Conservation (phyloP, 2,329 filamentous ascomycete genomes). For the Xylariomycetidae sp. region DNA sequence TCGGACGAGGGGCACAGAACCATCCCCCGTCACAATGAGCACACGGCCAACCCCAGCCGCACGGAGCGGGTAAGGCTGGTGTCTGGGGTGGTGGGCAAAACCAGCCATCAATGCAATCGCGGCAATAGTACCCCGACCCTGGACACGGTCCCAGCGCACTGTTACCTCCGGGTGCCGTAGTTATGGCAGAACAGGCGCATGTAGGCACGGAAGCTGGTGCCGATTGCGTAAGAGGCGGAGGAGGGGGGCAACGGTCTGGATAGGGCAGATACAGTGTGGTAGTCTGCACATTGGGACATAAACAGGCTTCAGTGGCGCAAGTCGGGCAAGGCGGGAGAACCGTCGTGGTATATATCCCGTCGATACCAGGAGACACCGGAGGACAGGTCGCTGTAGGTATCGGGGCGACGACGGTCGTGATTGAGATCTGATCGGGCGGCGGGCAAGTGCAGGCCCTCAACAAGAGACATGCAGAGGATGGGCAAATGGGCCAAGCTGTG, state of each 20-base stretch:
- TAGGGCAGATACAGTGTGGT: too few relatives aligned
- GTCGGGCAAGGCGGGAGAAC: conserved; percentile 12
- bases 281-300: conserved; percentile 10
- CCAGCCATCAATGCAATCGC: conserved; percentile 31
- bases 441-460: too few relatives aligned
- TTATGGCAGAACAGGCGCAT: neutral
- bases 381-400: too few relatives aligned
- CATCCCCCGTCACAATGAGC: conserved; percentile 31
- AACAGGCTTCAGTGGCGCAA: conserved; percentile 15
- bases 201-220: too few relatives aligned
- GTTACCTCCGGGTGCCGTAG: conserved; percentile 9
- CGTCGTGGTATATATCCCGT: too few relatives aligned
- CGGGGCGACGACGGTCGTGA: too few relatives aligned
- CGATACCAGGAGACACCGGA: too few relatives aligned
- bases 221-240: too few relatives aligned
- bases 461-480: too few relatives aligned
- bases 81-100: conserved; percentile 32
- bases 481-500: too few relatives aligned
- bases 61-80: conserved; percentile 29
- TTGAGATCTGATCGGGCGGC: too few relatives aligned
- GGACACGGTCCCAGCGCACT: conserved; percentile 28
- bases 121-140: conserved; percentile 30
- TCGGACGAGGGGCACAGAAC: conserved; percentile 29
- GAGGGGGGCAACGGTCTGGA: too few relatives aligned
- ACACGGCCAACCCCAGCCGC: conserved; percentile 33